These are phyloP conservation scores for Coniochaeta sp. DNA, from an alignment of 2,329 filamentous ascomycete species.

Conservation along the genomic window DNA sequence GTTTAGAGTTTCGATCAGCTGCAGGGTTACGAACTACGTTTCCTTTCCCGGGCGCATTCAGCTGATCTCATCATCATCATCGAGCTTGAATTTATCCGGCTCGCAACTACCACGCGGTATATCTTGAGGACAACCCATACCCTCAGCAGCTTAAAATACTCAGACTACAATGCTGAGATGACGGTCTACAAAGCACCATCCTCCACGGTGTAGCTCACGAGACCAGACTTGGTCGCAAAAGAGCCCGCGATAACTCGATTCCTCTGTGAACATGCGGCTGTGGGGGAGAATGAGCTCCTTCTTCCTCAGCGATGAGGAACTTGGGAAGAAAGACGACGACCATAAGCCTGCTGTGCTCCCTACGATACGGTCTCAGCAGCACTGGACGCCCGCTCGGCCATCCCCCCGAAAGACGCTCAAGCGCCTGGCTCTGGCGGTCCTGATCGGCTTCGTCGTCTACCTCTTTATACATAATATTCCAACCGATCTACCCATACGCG, in stretches of 20 bases:
- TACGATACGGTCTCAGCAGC: slow-evolving; percentile 16
- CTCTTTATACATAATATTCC: slow-evolving; percentile 60
- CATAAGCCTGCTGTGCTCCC: slow-evolving; percentile 25
- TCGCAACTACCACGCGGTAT: not conserved
- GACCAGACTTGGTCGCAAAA: not conserved
- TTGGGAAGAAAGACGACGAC: slow-evolving; percentile 56
- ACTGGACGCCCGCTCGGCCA: slow-evolving; percentile 35
- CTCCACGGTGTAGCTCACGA: not conserved
- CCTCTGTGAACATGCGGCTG: not conserved
- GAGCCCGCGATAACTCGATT: not conserved
- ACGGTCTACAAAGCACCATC: not conserved
- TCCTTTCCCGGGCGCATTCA: not conserved
- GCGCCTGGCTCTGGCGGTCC: slow-evolving; percentile 39
- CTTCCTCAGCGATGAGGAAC: slow-evolving; percentile 45
- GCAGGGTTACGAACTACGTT: slow-evolving; percentile 1
- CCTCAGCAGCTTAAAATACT: not conserved
- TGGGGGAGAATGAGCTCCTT: slow-evolving; percentile 32
- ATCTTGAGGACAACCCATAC: not conserved
- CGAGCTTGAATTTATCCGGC: not conserved
- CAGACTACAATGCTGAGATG: not conserved
- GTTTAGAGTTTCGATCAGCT: not conserved
- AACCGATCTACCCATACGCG: slow-evolving; percentile 28
- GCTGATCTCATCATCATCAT: not conserved
- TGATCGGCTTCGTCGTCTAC: slow-evolving; percentile 47
- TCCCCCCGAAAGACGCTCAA: slow-evolving; percentile 46